Percentiles rank a stretch among this genome's conserved stretches.
Evolutionary conservation across 179 eudicot genomes (phyloP).

Genomic region (Spergularia azorica): DNA sequence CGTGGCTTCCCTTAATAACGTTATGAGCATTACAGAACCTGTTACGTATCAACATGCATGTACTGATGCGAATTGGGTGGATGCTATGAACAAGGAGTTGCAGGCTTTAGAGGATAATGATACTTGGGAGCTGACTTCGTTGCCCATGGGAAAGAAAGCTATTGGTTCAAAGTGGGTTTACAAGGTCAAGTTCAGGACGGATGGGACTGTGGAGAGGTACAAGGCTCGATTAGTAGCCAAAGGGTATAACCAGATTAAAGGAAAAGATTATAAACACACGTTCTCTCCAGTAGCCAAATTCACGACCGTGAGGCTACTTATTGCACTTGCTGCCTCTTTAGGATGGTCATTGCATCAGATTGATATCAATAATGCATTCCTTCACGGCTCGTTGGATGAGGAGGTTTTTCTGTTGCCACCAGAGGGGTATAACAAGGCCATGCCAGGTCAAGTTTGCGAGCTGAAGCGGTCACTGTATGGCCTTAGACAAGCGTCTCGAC

Average conservation of each 20-base stretch:
- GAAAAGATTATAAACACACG: background rate
- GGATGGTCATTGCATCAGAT: background rate
- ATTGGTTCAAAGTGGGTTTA: background rate
- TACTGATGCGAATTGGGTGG: too few relatives aligned
- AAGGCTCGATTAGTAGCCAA: background rate
- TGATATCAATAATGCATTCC: background rate
- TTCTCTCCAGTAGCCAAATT: background rate
- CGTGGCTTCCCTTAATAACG: too few relatives aligned
- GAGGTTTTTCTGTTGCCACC: background rate
- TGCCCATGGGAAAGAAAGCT: background rate
- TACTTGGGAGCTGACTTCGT: background rate
- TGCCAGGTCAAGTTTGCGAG: background rate
- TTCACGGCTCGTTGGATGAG: background rate
- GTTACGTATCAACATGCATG: too few relatives aligned
- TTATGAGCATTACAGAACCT: too few relatives aligned
- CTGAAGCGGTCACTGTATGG: background rate
- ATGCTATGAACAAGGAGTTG: too few relatives aligned
- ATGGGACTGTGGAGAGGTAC: background rate
- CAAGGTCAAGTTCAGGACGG: background rate
- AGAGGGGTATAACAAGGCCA: background rate
- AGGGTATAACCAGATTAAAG: background rate
- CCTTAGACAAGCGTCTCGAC: slow-evolving; percentile 18
- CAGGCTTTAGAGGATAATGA: background rate
- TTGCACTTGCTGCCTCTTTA: background rate
- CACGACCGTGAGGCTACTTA: background rate